These are phyloP conservation scores for Myxozyma lipomycoides DNA, from an alignment of 805 yeast genomes.

Conservation along the genomic window DNA sequence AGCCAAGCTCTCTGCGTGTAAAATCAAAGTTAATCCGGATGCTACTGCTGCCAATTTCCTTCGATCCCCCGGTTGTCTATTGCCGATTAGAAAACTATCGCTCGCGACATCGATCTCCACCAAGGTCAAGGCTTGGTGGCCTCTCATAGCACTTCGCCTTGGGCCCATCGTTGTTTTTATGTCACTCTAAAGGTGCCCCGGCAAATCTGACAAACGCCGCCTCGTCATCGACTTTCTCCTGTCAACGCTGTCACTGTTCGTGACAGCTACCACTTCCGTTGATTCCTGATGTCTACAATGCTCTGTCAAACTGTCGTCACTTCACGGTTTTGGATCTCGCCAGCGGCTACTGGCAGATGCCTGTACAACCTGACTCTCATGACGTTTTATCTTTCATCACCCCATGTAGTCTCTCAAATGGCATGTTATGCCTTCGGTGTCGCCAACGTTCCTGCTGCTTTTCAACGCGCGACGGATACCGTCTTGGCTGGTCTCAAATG, in stretches of 20 bases:
- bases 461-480: conserved; percentile 26
- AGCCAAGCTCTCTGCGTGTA: background rate
- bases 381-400: conserved; percentile 26
- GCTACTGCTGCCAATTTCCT: background rate
- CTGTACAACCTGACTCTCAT: conserved; percentile 8
- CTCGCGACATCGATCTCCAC: background rate
- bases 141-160: background rate
- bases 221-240: conserved; percentile 1
- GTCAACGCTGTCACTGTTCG: background rate
- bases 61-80: background rate
- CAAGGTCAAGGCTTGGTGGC: background rate
- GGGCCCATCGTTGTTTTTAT: background rate
- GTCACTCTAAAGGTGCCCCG: background rate
- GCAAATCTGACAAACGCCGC: background rate
- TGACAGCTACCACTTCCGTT: background rate
- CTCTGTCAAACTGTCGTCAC: background rate
- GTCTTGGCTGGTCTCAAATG: conserved; percentile 4
- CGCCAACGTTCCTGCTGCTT: conserved; percentile 32
- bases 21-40: background rate
- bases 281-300: background rate
- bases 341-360: conserved; percentile 10
- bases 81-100: background rate
- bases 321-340: background rate
- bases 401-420: conserved; percentile 28
- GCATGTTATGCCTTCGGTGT: conserved; percentile 34